Base-by-base conservation (phyloP, 225 moss, liverwort and hornwort species). In the Polytrichum commune region DNA sequence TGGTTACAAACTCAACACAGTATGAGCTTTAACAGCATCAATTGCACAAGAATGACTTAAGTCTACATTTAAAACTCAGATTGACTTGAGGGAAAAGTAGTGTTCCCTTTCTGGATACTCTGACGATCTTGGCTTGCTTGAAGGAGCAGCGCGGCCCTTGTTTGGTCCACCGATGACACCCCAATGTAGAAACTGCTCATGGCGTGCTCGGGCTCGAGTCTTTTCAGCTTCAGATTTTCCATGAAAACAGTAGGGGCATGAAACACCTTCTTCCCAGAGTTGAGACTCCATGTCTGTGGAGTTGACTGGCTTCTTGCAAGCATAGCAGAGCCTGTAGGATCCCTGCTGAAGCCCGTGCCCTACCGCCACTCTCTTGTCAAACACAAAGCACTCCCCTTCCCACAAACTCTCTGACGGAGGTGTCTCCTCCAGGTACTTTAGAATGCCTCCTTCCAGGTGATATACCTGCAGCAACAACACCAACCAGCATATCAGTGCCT, bases 351-450 rank as follows among this genome's bases (percentile, higher is more conserved):
- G 78, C 26, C 88, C 88, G 72, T 98, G 95, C 33, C 79, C 90
- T 8, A 98, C 91, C 23, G 95, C 74, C 18, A 98, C 98, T 79
- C 98, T 76, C 33, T 98, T 98, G 81, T 98, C 98, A 29, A 93
- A 98, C 27, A 98, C 98, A 25, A 98, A 98, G 72, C 95, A 98
- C 72, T 98, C 94, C 28, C 98, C 98, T 78, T 98, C 90, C 95
- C 94, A 98, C 5, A 98, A 79, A 81, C 95, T 95, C 71, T 93
- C 83, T 28, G 81, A 75, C 18, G 91, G 78, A 27, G 87, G 76
- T 2, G 83, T 86, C 69, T 95, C 87, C 63, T 95, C 93, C 19
- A 98, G 73, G 53, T 98, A 98, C 70, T 82, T 93, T 19, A 98
- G 66, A 10, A 98, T 90, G 9, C 95, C 95, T 70, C 98, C 95